Percentiles rank a stretch among this genome's conserved stretches.
Conservation (phyloP, 495 filamentous ascomycete species). For the Trichoderma virens region DNA sequence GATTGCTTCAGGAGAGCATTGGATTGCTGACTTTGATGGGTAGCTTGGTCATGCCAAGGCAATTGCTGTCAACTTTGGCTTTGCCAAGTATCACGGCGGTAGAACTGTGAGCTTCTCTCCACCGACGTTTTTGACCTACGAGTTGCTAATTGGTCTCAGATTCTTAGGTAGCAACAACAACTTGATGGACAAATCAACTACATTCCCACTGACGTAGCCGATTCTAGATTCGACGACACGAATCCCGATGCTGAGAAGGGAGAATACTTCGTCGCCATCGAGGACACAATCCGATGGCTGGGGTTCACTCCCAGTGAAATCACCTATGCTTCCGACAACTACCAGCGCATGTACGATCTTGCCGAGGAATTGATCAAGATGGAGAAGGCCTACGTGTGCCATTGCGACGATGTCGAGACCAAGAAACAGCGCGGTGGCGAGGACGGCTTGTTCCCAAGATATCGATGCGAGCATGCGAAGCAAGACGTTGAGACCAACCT, state of each 20-base stretch:
- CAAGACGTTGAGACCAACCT: slow-evolving; percentile 70
- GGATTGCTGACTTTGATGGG: slow-evolving; percentile 43
- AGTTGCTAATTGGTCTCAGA: not conserved
- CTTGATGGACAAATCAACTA: not conserved
- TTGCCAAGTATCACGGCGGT: slow-evolving; percentile 78
- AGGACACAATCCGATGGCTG: slow-evolving; percentile 73
- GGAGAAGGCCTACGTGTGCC: slow-evolving; percentile 66
- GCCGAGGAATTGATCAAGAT: slow-evolving; percentile 78
- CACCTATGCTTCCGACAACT: slow-evolving; percentile 76
- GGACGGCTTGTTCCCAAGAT: slow-evolving; percentile 59
- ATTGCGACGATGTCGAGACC: slow-evolving; percentile 55
- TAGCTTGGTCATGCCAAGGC: slow-evolving; percentile 86
- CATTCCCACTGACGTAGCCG: slow-evolving; percentile 29
- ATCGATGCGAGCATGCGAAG: slow-evolving; percentile 69
- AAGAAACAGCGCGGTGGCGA: slow-evolving; percentile 78
- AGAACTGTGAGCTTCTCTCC: slow-evolving; percentile 25
- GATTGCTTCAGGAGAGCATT: not conserved
- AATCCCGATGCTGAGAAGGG: slow-evolving; percentile 80
- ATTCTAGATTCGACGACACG: slow-evolving; percentile 69
- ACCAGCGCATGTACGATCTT: slow-evolving; percentile 76
- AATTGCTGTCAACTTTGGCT: slow-evolving; percentile 96
- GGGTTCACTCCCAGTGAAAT: slow-evolving; percentile 71
- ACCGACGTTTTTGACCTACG: not conserved
- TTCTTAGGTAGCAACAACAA: not conserved
- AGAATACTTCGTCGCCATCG: slow-evolving; percentile 67